Evolutionary conservation across 208 protist species (phyloP), one percentile per base, ranked within the genome.

Genomic region (Crithidia brevicula): DNA sequence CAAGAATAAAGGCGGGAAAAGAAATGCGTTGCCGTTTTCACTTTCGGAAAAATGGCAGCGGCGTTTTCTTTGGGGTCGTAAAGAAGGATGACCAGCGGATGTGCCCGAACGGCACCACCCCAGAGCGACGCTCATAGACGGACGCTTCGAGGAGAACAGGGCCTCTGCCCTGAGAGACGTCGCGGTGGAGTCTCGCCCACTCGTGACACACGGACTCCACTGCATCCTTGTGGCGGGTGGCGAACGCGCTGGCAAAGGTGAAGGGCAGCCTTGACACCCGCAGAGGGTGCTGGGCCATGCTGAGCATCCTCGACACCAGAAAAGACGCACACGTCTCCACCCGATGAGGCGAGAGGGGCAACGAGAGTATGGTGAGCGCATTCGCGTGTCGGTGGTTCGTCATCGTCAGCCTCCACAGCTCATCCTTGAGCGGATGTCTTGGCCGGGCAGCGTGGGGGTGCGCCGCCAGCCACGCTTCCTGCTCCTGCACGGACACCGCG

Each of bases 401-500:
- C 23, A 18, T 50, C 8, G 54, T 27, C 4, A 64, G 61, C 22
- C 4, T 9, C 53, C 42, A 58, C 27, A 31, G 9, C 5, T 31
- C 38, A 43, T 58, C 23, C 9, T 11, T 15, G 20, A 47, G 40
- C 31, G 30, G 45, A 1, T 36, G 15, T 11, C 20, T 1, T 0
- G n/a, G 20, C 6, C 18, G 36, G 13, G 18, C n/a, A 23, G 9
- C 1, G 22, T 5, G 40, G 7, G 30, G 52, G 22, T 66, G 70
- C 8, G 43, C 36, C 22, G 34, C 30, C 34, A 51, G 51, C 70
- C 61, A 68, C 4, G n/a, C 15, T 22, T 58, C 53, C 65, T 85
- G 79, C 69, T 82, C 53, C 11, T 33, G 23, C 0, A 33, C 72
- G 5, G 75, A 72, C 25, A 77, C 66, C n/a, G 71, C 53, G 64